Evolutionary conservation across 352 stramenopile genomes (phyloP), one percentile per base, ranked within the genome.

Genomic region (Phytophthora idaei): DNA sequence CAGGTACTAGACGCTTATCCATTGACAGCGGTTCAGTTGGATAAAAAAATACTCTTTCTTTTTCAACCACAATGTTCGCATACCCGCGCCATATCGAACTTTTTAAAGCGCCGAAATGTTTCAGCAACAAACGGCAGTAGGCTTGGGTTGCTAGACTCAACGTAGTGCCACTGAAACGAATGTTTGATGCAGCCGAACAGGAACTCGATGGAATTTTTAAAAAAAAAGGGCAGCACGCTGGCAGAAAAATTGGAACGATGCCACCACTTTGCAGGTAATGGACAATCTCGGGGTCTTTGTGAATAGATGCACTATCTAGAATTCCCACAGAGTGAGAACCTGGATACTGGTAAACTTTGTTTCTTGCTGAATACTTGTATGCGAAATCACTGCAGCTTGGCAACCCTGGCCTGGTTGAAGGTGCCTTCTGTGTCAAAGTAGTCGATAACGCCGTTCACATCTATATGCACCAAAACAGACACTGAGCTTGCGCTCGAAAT

Each of bases 31-130:
- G 42, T 5, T 27, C 42, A 46, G 54, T 54, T 10, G 44, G 42
- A 31, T 52, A 27, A 21, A 53, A 61, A 53, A 53, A 5, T 5
- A 41, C 54, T 32, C 45, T 11, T 32, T 21, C 53, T 31, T n/a
- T 32, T 53, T 17, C 54, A 61, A 2, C 42, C 54, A 34, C 54
- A 61, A 31, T 61, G 54, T 4, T 46, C 54, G 45, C n/a, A 61
- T 5, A 53, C 29, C 11, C 25, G 32, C 3, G 15, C 2, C 54
- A 61, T 61, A 5, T 36, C 15, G n/a, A 61, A 61, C 36, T 34
- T 34, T 7, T 34, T 7, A 34, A 34, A 34, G 31, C 31, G 31
- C 31, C 31, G 31, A 7, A 34, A 34, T 34, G 31, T 34, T 34
- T 34, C 31, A 34, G 7, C 31, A 34, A 34, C 31, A 34, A 34